These are phyloP conservation scores for Saprolegnia diclina DNA, from an alignment of 352 stramenopile genomes.

Conservation along the genomic window DNA sequence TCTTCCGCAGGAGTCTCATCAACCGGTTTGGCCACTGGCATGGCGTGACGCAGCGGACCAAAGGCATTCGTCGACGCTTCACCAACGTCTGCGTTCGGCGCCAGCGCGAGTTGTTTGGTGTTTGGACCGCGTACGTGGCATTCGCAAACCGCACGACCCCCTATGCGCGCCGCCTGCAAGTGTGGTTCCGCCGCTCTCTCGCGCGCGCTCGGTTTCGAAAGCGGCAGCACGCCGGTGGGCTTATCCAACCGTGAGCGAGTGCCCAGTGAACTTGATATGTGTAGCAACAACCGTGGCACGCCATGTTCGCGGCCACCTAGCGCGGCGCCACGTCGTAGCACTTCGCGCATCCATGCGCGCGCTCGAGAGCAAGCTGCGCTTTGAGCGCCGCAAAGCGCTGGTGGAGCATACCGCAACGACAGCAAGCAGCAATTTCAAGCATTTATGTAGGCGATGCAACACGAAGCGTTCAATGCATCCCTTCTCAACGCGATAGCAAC, in stretches of 20 bases:
- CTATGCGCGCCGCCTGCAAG: background rate
- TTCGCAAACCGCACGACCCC: background rate
- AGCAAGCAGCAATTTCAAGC: background rate
- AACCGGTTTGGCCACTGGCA: slow-evolving; percentile 20
- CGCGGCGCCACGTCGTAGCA: background rate
- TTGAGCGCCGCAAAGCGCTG: slow-evolving; percentile 21
- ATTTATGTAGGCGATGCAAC: background rate
- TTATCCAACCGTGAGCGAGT: background rate
- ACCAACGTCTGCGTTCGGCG: background rate
- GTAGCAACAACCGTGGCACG: background rate
- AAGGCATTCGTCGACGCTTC: background rate
- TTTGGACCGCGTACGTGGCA: background rate
- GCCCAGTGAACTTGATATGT: background rate
- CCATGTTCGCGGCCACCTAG: background rate
- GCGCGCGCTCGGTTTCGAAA: background rate
- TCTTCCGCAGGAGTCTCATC: slow-evolving; percentile 11
- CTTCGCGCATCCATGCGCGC: background rate
- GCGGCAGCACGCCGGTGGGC: background rate
- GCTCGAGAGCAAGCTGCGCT: slow-evolving; percentile 8
- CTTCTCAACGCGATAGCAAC: background rate
- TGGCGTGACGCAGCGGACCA: background rate
- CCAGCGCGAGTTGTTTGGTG: background rate
- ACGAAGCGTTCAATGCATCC: background rate
- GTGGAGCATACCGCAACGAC: background rate
- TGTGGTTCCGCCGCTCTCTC: background rate